phyloP scores from a whole-genome alignment of 306 rosid genomes.

The Cicer yamashitae region DNA sequence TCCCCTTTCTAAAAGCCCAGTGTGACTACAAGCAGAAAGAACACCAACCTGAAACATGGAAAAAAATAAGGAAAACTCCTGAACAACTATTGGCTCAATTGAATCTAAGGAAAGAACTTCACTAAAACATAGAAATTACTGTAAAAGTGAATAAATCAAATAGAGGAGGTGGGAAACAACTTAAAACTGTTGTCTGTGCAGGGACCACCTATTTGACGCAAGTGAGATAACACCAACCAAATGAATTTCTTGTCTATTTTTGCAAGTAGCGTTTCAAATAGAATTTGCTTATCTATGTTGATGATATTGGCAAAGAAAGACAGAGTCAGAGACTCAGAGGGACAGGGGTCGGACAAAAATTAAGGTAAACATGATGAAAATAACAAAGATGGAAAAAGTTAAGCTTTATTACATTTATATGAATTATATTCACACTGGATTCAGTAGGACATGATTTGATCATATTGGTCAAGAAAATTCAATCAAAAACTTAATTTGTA shows the following conservation, averaged over 20 bases:
- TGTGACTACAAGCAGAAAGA: constrained; percentile 83
- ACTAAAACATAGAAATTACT: not conserved
- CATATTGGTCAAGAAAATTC: constrained; percentile 2
- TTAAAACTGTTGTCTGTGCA: not conserved
- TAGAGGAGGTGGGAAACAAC: not conserved
- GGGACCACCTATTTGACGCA: not conserved
- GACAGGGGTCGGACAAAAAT: not conserved
- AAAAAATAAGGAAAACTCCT: constrained; percentile 20
- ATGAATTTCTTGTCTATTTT: not conserved
- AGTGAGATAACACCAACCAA: not conserved
- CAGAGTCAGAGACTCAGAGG: not conserved
- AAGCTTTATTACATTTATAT: not conserved
- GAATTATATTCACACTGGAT: constrained; percentile 7
- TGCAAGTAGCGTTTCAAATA: not conserved
- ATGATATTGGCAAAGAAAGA: constrained; percentile 1
- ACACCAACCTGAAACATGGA: constrained; percentile 72
- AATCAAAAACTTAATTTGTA: constrained; percentile 14
- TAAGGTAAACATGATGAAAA: constrained; percentile 6
- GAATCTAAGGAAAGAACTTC: constrained; percentile 23
- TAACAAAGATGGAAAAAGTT: constrained; percentile 23
- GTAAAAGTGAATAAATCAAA: not conserved
- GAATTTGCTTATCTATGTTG: not conserved
- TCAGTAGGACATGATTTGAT: constrained; percentile 22
- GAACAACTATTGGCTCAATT: constrained; percentile 26
- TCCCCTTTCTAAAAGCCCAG: constrained; percentile 73